A percentile compares a stretch with the other conserved stretches of the same genome.
Conservation (phyloP, 495 filamentous ascomycete species). For the Rusavskia elegans region DNA sequence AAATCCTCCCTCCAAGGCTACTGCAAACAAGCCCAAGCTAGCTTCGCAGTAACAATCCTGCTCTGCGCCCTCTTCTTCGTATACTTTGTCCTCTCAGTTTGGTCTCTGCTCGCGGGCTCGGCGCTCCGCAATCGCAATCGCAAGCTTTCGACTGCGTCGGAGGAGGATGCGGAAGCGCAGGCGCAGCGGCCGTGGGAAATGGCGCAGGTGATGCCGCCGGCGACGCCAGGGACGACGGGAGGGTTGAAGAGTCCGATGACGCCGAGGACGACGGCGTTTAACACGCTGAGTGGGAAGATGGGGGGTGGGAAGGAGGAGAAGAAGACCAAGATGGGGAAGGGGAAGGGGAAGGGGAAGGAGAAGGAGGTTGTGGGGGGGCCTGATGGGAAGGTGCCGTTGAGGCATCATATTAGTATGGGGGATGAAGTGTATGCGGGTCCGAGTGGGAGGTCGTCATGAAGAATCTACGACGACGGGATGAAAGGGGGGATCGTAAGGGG, state of each 20-base stretch:
- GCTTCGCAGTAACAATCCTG: conserved; percentile 54
- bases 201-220: conserved; percentile 5
- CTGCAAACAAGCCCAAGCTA: conserved; percentile 60
- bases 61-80: conserved; percentile 43
- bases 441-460: conserved; percentile 1
- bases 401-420: conserved; percentile 15
- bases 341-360: conserved; percentile 4
- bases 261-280: conserved; percentile 28
- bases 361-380: conserved; percentile 1
- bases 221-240: conserved; percentile 9
- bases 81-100: conserved; percentile 39
- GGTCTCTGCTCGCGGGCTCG: conserved; percentile 33
- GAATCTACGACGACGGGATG: not conserved
- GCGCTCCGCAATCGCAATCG: no score
- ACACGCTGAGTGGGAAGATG: conserved; percentile 11
- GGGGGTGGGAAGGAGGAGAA: not conserved
- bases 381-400: conserved; percentile 7
- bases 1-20: conserved; percentile 39
- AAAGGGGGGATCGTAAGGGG: not conserved
- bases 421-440: conserved; percentile 11
- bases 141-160: no score
- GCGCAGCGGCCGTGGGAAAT: conserved; percentile 13
- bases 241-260: conserved; percentile 21
- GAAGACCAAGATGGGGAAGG: not conserved
- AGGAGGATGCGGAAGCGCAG: not conserved